Evolutionary conservation across 2,329 filamentous ascomycete genomes (phyloP).

Genomic region (Colletotrichum sp.): DNA sequence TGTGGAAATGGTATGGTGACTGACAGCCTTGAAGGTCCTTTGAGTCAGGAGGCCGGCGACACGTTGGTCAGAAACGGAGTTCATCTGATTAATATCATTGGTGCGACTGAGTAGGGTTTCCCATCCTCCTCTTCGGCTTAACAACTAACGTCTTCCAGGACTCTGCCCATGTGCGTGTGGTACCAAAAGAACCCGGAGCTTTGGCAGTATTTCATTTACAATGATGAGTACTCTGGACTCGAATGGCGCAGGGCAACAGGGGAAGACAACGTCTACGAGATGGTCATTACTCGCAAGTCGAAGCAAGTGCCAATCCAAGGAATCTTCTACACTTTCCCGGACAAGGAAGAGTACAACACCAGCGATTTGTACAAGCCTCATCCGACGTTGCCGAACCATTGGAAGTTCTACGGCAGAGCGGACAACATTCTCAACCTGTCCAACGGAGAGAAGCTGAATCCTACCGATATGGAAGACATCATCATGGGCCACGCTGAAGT

Average conservation of each 20-base stretch:
- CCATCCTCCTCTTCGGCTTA: not conserved
- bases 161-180: conserved; percentile 33
- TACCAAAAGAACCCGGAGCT: conserved; percentile 32
- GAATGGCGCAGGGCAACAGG: conserved; percentile 39
- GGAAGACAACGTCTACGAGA: conserved; percentile 37
- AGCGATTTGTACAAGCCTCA: conserved; percentile 48
- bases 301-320: conserved; percentile 37
- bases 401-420: conserved; percentile 37
- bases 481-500: conserved; percentile 43
- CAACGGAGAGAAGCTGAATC: conserved; percentile 57
- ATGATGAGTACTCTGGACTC: conserved; percentile 43
- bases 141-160: not conserved
- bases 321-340: conserved; percentile 46
- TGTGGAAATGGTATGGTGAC: not conserved
- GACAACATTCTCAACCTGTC: conserved; percentile 53
- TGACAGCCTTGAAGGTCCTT: not conserved
- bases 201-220: conserved; percentile 26
- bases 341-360: conserved; percentile 40
- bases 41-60: conserved; percentile 42
- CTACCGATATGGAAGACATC: conserved; percentile 44
- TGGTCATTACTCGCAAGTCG: conserved; percentile 42
- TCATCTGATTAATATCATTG: conserved; percentile 40
- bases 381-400: conserved; percentile 38
- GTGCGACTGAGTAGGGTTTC: conserved; percentile 41
- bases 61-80: conserved; percentile 39